Base-by-base conservation (phyloP, 2,329 filamentous ascomycete genomes). In the Ophiostoma sp. region DNA sequence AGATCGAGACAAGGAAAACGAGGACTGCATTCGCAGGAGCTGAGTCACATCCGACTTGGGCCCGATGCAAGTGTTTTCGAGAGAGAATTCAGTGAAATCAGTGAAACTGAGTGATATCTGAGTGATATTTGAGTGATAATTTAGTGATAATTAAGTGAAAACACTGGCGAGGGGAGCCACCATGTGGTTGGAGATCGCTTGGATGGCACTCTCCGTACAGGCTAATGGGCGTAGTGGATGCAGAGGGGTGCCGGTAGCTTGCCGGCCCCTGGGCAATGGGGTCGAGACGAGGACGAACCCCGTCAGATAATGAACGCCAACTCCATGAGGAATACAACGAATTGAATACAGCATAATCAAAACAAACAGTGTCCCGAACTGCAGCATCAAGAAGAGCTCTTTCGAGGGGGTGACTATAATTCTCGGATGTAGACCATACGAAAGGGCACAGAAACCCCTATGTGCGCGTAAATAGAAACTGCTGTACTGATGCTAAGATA, bases 21-120 rank as follows among this genome's bases (percentile, higher is more conserved):
- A 63, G 60, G 45, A 18, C 52, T 36, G 64, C 41, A 47, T 38
- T 52, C 52, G 42, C 63, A n/a, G 52, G 41, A 66, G 62, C 66
- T 69, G 68, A 69, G 68, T 69, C 68, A 69, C 68, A 55, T 38
- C 45, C 45, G 45, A 49, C 45, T 16, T 49, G 45, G 11, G 45
- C 45, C n/a, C 65, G 27, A 49, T 41, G 6, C 5, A 49, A 38
- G 55, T 36, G 55, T 27, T 40, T 9, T 9, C 12, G 2, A 49
- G 45, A 27, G 27, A 27, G 27, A 27, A 27, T 27, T 27, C 2
- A 27, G 27, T 27, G 27, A 27, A 27, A 27, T 27, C 27, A 27
- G 27, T 27, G 27, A 27, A 27, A 27, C 27, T 27, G 2, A 27
- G 27, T 27, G 27, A 27, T 27, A 27, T 27, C 27, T 27, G 2